Evolutionary conservation across 176 grass and related monocot species (phyloP).

Genomic region (Saccharum officinarum): DNA sequence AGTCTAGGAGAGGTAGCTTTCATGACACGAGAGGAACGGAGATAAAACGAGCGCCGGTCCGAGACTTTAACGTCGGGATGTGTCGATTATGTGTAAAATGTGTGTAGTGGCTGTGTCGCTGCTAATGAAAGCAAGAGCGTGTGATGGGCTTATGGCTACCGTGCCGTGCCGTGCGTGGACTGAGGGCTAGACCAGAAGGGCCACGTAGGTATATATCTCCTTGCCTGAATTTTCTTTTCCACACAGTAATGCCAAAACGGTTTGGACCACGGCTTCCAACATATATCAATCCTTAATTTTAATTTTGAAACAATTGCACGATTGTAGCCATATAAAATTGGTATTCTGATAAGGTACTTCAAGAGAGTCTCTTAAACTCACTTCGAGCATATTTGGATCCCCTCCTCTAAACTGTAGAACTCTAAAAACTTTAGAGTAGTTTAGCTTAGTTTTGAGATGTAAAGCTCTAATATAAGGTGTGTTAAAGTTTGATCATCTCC

Average conservation of each 20-base stretch:
- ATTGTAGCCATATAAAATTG: too few relatives aligned
- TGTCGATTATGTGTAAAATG: neutral
- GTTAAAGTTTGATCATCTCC: too few relatives aligned
- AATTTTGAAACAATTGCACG: too few relatives aligned
- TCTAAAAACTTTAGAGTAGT: too few relatives aligned
- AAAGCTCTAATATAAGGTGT: too few relatives aligned
- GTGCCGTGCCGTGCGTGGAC: neutral
- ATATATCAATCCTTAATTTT: too few relatives aligned
- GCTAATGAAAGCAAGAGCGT: neutral
- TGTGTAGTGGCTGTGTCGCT: neutral
- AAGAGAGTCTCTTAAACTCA: too few relatives aligned
- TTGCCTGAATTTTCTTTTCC: neutral
- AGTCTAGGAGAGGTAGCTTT: neutral
- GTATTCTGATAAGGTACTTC: too few relatives aligned
- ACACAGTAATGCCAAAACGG: neutral
- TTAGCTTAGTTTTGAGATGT: too few relatives aligned
- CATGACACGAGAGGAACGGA: slow-evolving; percentile 13
- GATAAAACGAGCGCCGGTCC: slow-evolving; percentile 5
- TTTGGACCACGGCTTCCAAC: neutral
- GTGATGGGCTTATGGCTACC: neutral
- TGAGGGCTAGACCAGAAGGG: neutral
- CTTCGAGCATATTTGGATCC: too few relatives aligned
- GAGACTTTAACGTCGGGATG: neutral
- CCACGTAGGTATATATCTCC: neutral
- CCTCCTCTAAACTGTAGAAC: too few relatives aligned